Evolutionary conservation across 352 stramenopile species (phyloP), one percentile per base, ranked within the genome.

Genomic region (Globisporangium heterothallicum): DNA sequence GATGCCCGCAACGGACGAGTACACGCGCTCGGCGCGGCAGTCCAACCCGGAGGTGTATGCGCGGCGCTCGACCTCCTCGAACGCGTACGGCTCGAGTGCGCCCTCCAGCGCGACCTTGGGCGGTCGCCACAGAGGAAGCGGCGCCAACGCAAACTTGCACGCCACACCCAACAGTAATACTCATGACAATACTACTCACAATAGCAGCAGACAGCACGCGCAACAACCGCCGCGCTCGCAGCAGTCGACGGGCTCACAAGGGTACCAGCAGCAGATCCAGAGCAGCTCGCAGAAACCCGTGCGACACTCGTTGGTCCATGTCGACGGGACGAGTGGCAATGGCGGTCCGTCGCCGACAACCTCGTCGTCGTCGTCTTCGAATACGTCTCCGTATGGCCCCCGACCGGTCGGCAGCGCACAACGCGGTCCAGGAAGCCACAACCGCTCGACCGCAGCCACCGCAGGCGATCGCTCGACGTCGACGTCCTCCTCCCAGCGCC

Each of bases 301-400:
- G 51, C 70, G 72, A 5, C 72, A 83, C 59, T 80, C 72, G 51
- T 67, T 83, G 35, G 70, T 64, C 29, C 64, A 83, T 53, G 69
- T 76, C 19, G 67, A 78, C 41, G n/a, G n/a, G n/a, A 46, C 18
- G 12, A 25, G 21, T 42, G 52, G 10, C 52, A 58, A 19, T 43
- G 47, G 26, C 54, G 30, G 24, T 24, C 38, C 34, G 35, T 16
- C n/a, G n/a, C n/a, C n/a, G n/a, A n/a, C n/a, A n/a, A n/a, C n/a
- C n/a, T n/a, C n/a, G n/a, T n/a, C n/a, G n/a, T n/a, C n/a, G n/a
- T n/a, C n/a, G n/a, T n/a, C n/a, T n/a, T n/a, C n/a, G n/a, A n/a
- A n/a, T n/a, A n/a, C n/a, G n/a, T n/a, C n/a, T n/a, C n/a, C n/a
- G n/a, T n/a, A n/a, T n/a, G n/a, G n/a, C n/a, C n/a, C n/a, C n/a